These are phyloP conservation scores for Xylaria scruposa DNA, from an alignment of 495 filamentous ascomycete species.

Conservation along the genomic window DNA sequence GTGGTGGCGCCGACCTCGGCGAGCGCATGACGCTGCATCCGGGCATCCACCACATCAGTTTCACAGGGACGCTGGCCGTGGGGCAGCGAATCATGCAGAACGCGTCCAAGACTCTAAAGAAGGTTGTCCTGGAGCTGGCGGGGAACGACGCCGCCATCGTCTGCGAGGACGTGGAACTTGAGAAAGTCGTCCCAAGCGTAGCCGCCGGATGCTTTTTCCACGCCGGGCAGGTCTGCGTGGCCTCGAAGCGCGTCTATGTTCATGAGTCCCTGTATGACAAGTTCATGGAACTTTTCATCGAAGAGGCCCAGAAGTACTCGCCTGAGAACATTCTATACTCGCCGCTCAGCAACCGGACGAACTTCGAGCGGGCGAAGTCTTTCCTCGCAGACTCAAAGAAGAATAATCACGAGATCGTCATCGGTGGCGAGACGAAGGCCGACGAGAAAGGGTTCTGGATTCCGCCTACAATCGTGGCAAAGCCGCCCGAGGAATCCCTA, in stretches of 20 bases:
- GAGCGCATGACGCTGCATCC: conserved; percentile 63
- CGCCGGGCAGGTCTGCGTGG: conserved; percentile 62
- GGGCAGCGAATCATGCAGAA: conserved; percentile 69
- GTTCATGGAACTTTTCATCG: conserved; percentile 62
- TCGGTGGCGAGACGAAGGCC: conserved; percentile 42
- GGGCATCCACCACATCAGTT: conserved; percentile 70
- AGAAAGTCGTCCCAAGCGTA: conserved; percentile 58
- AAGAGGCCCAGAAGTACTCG: conserved; percentile 59
- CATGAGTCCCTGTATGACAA: conserved; percentile 70
- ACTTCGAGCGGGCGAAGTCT: conserved; percentile 61
- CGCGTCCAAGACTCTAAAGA: conserved; percentile 67
- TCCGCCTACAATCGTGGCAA: conserved; percentile 56
- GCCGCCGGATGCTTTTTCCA: conserved; percentile 64
- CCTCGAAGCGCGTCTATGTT: conserved; percentile 70
- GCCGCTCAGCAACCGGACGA: conserved; percentile 67
- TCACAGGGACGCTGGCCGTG: conserved; percentile 70
- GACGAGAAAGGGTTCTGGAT: conserved; percentile 54
- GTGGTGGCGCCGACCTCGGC: conserved; percentile 70
- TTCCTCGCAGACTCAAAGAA: conserved; percentile 53
- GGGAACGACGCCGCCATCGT: conserved; percentile 75
- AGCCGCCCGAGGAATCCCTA: conserved; percentile 50
- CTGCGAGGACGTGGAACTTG: conserved; percentile 69
- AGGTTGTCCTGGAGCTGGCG: conserved; percentile 58
- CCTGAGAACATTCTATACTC: conserved; percentile 55
- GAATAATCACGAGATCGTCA: conserved; percentile 52